Conservation (phyloP, 306 rosid species). For the Carpinus fangiana region DNA sequence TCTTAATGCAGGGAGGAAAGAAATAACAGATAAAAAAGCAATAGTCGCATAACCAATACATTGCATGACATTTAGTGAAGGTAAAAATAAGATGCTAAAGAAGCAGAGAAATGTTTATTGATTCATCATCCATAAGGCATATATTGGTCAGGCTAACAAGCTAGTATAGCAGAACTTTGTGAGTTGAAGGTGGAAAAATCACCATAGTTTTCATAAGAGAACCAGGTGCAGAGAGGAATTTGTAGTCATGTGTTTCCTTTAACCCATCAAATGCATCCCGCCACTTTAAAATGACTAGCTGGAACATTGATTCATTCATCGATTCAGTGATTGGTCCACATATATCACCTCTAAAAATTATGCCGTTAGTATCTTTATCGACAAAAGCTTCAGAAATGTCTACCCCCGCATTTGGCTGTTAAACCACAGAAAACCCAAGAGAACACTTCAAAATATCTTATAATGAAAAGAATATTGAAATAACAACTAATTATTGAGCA, state of each 20-base stretch:
- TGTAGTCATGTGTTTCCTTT: conserved; percentile 79
- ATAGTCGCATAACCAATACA: background rate
- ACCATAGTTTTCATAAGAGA: conserved; percentile 92
- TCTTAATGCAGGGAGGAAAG: background rate
- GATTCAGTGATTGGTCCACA: conserved; percentile 93
- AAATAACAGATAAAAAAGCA: background rate
- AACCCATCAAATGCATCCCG: conserved; percentile 77
- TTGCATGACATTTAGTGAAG: background rate
- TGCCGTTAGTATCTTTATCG: conserved; percentile 46
- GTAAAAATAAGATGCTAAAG: background rate
- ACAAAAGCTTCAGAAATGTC: conserved; percentile 34
- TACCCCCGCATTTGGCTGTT: conserved; percentile 44
- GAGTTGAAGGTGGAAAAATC: conserved; percentile 28
- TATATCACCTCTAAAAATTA: conserved; percentile 70
- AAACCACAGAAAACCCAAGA: conserved; percentile 28
- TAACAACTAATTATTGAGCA: conserved; percentile 18
- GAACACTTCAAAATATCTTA: conserved; percentile 16
- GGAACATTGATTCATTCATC: conserved; percentile 89
- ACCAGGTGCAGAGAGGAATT: conserved; percentile 87
- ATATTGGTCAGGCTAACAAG: background rate
- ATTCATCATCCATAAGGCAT: background rate
- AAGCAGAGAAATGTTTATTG: background rate
- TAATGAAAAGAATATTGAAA: conserved; percentile 17
- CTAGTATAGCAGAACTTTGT: background rate
- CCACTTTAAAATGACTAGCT: conserved; percentile 79